Evolutionary conservation across 2,329 filamentous ascomycete genomes (phyloP), one percentile per base, ranked within the genome.

Genomic region (Zarea fungicola): DNA sequence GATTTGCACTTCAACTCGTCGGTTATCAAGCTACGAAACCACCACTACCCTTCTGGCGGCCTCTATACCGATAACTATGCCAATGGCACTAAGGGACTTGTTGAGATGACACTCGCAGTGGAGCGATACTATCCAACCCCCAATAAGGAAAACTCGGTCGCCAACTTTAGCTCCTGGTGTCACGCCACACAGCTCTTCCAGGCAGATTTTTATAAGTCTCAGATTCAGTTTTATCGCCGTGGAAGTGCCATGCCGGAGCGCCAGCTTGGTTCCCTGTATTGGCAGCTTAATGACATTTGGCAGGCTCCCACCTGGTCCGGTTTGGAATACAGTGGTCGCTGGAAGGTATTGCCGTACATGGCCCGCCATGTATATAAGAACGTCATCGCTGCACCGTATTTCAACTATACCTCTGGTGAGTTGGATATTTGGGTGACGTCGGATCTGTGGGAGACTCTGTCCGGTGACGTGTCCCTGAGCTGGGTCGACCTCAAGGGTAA

Each of bases 201-300:
- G 58, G 79, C 80, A 3, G 79, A 83, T 54, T 77, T 77, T 60
- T 83, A 84, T 62, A 75, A 73, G 34, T 72, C 67, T 3, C 73
- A 84, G 60, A 83, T 84, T 14, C 70, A 77, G 46, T 83, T 78
- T 62, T 84, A 84, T 57, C 72, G 81, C 5, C 68, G 76, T 5
- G 81, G 81, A 1, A 79, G 75, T 32, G 81, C 78, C 0, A 58
- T 73, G 55, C 75, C 73, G 0, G 74, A 84, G 52, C 69, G 78
- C 0, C 78, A 83, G 55, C 68, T 84, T 2, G 81, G 81, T 0
- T 74, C 71, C 11, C 59, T 85, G 6, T 84, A 83, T 59, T 85
- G 81, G 81, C 81, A 85, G 57, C 66, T 84, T 2, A 79, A 84
- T 55, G 81, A 84, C 57, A 76, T 81, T 51, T 83, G 79, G 79